Evolutionary conservation across 192 early-diverging fungal genomes (phyloP).

Genomic region (Phycomyces nitens): DNA sequence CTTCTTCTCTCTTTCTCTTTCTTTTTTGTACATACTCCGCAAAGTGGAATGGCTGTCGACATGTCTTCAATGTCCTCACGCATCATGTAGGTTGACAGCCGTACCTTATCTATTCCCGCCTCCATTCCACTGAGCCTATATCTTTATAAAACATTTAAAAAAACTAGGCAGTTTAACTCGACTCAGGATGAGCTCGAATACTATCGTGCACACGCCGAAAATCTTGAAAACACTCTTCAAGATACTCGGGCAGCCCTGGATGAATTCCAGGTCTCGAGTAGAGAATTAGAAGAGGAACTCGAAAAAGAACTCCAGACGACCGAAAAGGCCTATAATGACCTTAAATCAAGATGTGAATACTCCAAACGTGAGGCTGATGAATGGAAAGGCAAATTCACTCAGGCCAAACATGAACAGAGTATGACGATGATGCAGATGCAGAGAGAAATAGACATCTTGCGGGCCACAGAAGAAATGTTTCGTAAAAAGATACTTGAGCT

Average conservation of each 20-base stretch:
- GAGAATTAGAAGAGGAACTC: constrained; percentile 69
- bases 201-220: constrained; percentile 51
- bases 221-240: constrained; percentile 49
- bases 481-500: constrained; percentile 68
- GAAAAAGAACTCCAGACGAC: constrained; percentile 68
- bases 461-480: constrained; percentile 65
- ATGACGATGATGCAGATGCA: constrained; percentile 63
- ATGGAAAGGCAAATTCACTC: constrained; percentile 72
- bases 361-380: constrained; percentile 64
- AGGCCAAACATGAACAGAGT: constrained; percentile 63
- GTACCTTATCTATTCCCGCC: background rate
- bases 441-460: constrained; percentile 69
- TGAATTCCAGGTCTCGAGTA: constrained; percentile 62
- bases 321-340: constrained; percentile 60
- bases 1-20: background rate
- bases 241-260: constrained; percentile 60
- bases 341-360: constrained; percentile 61
- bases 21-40: background rate
- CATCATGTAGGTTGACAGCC: constrained; percentile 14
- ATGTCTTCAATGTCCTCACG: constrained; percentile 14
- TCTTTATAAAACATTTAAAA: no score
- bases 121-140: background rate
- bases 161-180: constrained; percentile 44
- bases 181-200: constrained; percentile 66
- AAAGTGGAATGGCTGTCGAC: background rate